phyloP scores from a whole-genome alignment of 257 asterid genomes.

The Buddleja alternifolia region DNA sequence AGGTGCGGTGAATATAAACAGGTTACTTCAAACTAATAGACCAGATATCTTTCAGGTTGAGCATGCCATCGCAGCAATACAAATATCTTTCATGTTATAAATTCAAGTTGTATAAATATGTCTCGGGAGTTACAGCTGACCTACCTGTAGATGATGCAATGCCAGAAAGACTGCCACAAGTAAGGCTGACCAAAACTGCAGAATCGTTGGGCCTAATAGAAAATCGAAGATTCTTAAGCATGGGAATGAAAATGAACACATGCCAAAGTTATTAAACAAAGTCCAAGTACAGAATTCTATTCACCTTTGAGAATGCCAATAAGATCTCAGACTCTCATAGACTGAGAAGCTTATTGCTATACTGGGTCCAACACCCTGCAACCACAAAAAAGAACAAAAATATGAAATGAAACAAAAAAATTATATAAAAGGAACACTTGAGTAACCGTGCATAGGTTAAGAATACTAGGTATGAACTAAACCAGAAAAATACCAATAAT shows the following conservation, averaged over 20 bases:
- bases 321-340: conserved; percentile 72
- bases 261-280: neutral
- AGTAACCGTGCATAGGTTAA: neutral
- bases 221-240: conserved; percentile 9
- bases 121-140: conserved; percentile 23
- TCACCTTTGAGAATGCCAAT: conserved; percentile 69
- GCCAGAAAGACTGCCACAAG: conserved; percentile 96
- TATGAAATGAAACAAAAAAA: neutral
- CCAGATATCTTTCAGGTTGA: neutral
- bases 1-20: neutral
- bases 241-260: neutral
- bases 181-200: conserved; percentile 71
- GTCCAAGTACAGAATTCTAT: conserved; percentile 5
- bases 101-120: neutral
- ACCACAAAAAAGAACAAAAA: conserved; percentile 10
- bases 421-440: neutral
- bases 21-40: neutral
- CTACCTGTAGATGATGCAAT: conserved; percentile 90
- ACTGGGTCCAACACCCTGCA: conserved; percentile 96
- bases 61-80: neutral
- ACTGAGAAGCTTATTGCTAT: conserved; percentile 93
- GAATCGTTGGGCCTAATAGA: conserved; percentile 75
- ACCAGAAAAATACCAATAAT: conserved; percentile 61
- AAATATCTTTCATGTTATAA: neutral
- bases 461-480: neutral